phyloP scores from a whole-genome alignment of 139 green algal species.

The Desmodesmus armatus region DNA sequence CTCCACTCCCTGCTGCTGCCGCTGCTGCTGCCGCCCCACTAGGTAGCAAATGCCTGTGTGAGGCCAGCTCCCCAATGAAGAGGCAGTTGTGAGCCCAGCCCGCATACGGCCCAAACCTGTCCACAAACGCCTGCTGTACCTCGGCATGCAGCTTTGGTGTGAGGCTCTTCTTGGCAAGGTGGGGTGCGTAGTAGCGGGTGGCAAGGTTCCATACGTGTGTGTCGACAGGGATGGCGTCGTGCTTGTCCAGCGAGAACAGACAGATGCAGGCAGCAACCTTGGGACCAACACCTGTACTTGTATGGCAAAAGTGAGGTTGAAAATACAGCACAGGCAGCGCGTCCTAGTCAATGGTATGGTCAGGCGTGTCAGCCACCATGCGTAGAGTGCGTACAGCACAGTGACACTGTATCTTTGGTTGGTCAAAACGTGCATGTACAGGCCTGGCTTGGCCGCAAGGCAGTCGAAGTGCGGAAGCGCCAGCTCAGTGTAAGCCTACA shows the following conservation, averaged over 20 bases:
- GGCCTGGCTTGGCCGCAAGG: too few relatives aligned
- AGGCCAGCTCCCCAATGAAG: slow-evolving; percentile 88
- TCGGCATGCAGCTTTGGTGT: slow-evolving; percentile 66
- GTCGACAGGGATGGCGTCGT: slow-evolving; percentile 93
- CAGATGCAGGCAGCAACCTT: slow-evolving; percentile 94
- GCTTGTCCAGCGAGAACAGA: slow-evolving; percentile 96
- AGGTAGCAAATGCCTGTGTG: slow-evolving; percentile 20
- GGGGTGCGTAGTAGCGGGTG: slow-evolving; percentile 77
- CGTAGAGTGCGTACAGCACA: too few relatives aligned
- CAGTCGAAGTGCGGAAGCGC: too few relatives aligned
- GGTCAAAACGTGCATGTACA: too few relatives aligned
- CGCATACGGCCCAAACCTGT: slow-evolving; percentile 84
- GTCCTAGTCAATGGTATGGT: too few relatives aligned
- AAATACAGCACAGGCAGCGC: too few relatives aligned
- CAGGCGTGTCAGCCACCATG: too few relatives aligned
- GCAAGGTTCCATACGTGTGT: slow-evolving; percentile 96
- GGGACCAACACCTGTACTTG: too few relatives aligned
- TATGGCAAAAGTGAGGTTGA: too few relatives aligned
- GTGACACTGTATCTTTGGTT: too few relatives aligned
- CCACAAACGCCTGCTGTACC: slow-evolving; percentile 69
- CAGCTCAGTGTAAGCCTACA: too few relatives aligned
- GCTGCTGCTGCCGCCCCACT: not conserved
- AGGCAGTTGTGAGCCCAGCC: slow-evolving; percentile 95
- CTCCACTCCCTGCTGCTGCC: not conserved
- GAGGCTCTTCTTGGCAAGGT: slow-evolving; percentile 81